Conservation (phyloP, 768 basidiomycete species). For the Psilocybe sp. region DNA sequence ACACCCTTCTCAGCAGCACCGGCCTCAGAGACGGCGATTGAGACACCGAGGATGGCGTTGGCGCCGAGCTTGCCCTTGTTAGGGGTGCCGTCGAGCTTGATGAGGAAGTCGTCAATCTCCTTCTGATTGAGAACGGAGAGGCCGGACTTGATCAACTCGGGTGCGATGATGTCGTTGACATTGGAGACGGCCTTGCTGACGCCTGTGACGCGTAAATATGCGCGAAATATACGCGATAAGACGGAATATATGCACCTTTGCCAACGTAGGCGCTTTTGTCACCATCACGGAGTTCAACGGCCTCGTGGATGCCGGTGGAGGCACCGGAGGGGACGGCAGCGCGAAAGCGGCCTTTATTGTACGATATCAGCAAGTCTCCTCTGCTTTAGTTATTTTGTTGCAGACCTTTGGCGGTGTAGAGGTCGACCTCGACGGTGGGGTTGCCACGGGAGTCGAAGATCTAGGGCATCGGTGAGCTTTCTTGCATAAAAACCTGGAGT, state of each 20-base stretch:
- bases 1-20: conserved; percentile 93
- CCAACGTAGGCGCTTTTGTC: conserved; percentile 92
- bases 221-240: background rate
- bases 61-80: conserved; percentile 99
- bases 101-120: conserved; percentile 95
- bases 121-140: conserved; percentile 88
- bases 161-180: conserved; percentile 89
- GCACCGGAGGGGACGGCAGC: conserved; percentile 97
- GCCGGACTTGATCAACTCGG: conserved; percentile 80
- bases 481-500: conserved; percentile 3
- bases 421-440: conserved; percentile 94
- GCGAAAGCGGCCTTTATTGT: conserved; percentile 75
- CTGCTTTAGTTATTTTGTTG: conserved; percentile 6
- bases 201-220: conserved; percentile 45
- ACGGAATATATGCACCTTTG: conserved; percentile 65
- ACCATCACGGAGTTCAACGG: conserved; percentile 96
- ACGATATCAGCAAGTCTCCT: conserved; percentile 1
- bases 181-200: conserved; percentile 92
- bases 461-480: conserved; percentile 37
- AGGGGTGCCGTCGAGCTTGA: conserved; percentile 94
- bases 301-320: conserved; percentile 97
- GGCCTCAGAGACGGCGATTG: conserved; percentile 92
- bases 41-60: conserved; percentile 98
- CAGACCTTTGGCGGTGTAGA: conserved; percentile 82
- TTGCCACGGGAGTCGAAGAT: conserved; percentile 99